phyloP scores from a whole-genome alignment of 805 yeast species.

The Saccharomyces jurei region DNA sequence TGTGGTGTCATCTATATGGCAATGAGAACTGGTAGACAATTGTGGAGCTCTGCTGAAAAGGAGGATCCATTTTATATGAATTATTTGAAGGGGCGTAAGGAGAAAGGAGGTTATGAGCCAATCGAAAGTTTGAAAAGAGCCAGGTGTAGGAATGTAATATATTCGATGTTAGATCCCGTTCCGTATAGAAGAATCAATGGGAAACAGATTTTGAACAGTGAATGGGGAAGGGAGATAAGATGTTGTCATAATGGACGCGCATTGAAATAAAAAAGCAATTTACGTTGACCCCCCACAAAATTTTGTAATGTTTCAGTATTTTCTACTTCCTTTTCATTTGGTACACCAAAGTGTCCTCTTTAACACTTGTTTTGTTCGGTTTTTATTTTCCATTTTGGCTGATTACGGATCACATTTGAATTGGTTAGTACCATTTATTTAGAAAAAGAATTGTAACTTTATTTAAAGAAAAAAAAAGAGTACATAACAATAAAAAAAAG shows the following conservation, averaged over 20 bases:
- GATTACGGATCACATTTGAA: neutral
- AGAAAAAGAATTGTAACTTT: neutral
- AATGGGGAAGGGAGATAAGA: constrained; percentile 88
- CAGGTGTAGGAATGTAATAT: constrained; percentile 85
- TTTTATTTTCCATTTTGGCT: neutral
- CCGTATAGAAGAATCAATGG: constrained; percentile 84
- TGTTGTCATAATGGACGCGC: constrained; percentile 61
- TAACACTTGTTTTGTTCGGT: neutral
- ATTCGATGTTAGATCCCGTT: constrained; percentile 86
- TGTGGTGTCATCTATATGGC: constrained; percentile 92
- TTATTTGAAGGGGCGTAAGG: constrained; percentile 71
- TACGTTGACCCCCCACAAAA: too few relatives aligned
- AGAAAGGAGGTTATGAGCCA: constrained; percentile 83
- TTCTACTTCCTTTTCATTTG: neutral
- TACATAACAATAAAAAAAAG: neutral
- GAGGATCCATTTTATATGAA: constrained; percentile 75
- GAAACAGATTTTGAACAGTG: constrained; percentile 79
- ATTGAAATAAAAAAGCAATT: neutral
- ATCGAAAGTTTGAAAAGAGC: constrained; percentile 79
- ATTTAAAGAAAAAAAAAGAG: neutral
- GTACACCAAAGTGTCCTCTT: neutral
- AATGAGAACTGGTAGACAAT: constrained; percentile 87
- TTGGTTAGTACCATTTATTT: neutral
- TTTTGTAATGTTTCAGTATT: neutral
- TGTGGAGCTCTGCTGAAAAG: constrained; percentile 78